A percentile compares a stretch with the other conserved stretches of the same genome.
phyloP scores from a whole-genome alignment of 202 grass and related monocot genomes.

The Cymbopogon flexuosus region DNA sequence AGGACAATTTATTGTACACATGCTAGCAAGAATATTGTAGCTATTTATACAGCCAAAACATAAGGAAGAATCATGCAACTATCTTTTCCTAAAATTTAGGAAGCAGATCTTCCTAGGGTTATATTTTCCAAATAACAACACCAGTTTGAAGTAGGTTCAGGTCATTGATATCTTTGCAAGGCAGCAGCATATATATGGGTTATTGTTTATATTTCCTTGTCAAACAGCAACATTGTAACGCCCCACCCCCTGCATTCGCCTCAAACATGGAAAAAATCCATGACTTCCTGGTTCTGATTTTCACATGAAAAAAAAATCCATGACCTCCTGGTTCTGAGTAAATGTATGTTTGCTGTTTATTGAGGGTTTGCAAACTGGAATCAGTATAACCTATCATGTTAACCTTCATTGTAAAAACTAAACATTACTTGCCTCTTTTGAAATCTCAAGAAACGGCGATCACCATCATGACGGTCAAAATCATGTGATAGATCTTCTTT shows the following conservation, averaged over 20 bases:
- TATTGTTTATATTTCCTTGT: not conserved
- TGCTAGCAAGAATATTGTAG: not conserved
- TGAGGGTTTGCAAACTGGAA: not conserved
- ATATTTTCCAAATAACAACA: not conserved
- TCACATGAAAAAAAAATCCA: not conserved
- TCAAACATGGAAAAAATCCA: not conserved
- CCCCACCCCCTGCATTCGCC: not conserved
- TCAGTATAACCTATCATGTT: not conserved
- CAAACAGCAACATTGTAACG: not conserved
- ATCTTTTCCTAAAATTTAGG: not conserved
- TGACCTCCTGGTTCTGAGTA: not conserved
- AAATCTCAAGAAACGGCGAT: constrained; percentile 83
- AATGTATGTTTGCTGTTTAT: not conserved
- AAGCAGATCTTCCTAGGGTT: not conserved
- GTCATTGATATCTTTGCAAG: not conserved
- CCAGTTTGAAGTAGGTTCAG: not conserved
- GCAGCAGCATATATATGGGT: not conserved
- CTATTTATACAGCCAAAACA: not conserved
- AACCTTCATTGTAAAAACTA: not conserved
- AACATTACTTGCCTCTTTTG: constrained; percentile 83
- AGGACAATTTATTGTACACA: not conserved
- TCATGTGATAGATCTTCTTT: constrained; percentile 99
- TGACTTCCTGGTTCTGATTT: not conserved
- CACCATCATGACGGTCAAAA: constrained; percentile 81
- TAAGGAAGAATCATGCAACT: not conserved